Conservation (phyloP, 2,329 filamentous ascomycete species). For the Botrytis byssoidea region DNA sequence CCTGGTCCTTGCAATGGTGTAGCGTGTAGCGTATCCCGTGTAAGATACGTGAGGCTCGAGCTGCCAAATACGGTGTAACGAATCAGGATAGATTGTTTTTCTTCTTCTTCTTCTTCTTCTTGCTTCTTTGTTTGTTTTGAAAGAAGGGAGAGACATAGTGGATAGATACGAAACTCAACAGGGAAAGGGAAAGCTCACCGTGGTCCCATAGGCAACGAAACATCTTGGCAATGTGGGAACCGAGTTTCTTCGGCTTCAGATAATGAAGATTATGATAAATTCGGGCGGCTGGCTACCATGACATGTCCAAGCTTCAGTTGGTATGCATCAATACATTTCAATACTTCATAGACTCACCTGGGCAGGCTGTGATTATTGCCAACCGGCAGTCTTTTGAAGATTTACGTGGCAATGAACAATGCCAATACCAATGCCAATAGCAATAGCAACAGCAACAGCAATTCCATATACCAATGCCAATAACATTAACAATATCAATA, state of each 20-base stretch:
- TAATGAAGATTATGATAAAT: neutral
- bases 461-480: neutral
- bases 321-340: neutral
- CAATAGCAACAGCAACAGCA: neutral
- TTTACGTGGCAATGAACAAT: neutral
- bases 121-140: neutral
- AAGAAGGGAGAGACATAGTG: neutral
- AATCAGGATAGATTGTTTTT: neutral
- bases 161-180: neutral
- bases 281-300: neutral
- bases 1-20: neutral
- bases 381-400: neutral
- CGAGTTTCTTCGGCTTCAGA: neutral
- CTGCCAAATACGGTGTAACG: neutral
- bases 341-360: too few relatives aligned
- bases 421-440: neutral
- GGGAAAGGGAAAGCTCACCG: neutral
- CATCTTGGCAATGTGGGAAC: neutral
- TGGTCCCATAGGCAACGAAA: neutral
- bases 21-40: neutral
- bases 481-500: neutral
- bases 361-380: neutral
- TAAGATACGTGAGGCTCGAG: neutral
- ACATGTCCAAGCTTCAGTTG: neutral
- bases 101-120: neutral